phyloP scores from a whole-genome alignment of 495 filamentous ascomycete genomes.

The Xylaria palmicola region DNA sequence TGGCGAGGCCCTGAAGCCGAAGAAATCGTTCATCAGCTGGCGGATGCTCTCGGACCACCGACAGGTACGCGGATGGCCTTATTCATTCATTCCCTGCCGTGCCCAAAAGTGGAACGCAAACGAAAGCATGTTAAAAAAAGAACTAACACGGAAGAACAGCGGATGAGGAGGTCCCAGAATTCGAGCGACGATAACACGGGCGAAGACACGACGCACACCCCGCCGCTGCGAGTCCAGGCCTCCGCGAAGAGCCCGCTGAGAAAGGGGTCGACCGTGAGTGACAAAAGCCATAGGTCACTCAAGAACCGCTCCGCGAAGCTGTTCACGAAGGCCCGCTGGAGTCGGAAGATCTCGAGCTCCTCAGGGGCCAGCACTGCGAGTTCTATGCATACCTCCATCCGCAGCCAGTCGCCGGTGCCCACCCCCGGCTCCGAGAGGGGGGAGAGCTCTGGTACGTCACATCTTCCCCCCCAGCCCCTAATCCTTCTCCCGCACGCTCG shows the following conservation, averaged over 20 bases:
- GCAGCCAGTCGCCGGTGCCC: conserved; percentile 34
- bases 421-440: conserved; percentile 31
- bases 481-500: no score
- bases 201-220: not conserved
- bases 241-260: not conserved
- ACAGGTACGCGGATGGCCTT: conserved; percentile 16
- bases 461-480: no score
- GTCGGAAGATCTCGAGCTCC: conserved; percentile 35
- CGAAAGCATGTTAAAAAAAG: not conserved
- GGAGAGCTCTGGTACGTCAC: conserved; percentile 14
- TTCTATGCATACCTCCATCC: conserved; percentile 26
- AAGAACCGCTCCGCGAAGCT: conserved; percentile 25
- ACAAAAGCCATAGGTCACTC: conserved; percentile 15
- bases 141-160: conserved; percentile 1
- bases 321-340: conserved; percentile 43
- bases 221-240: not conserved
- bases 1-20: conserved; percentile 9
- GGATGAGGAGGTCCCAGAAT: not conserved
- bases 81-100: no score
- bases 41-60: conserved; percentile 21
- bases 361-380: conserved; percentile 37
- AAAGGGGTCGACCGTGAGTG: conserved; percentile 17
- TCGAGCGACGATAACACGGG: not conserved
- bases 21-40: conserved; percentile 24
- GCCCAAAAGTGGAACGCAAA: not conserved